Conservation (phyloP, 2,329 filamentous ascomycete species). For the Fusarium graminum region DNA sequence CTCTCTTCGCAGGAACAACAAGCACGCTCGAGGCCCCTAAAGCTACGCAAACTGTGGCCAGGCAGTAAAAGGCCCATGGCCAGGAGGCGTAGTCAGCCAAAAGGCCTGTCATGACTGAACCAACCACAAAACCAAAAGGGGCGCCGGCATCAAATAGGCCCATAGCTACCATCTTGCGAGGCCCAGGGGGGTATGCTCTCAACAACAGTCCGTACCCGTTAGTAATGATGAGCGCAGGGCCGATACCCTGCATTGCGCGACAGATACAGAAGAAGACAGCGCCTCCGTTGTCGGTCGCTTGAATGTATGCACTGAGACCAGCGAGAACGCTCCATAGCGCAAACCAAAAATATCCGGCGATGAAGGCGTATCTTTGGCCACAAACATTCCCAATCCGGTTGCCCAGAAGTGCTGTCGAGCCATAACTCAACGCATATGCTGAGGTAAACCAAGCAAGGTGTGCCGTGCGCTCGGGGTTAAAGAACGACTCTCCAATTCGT, state of each 20-base stretch:
- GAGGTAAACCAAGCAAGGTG: conserved; percentile 46
- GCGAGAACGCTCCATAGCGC: conserved; percentile 46
- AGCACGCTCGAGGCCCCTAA: conserved; percentile 42
- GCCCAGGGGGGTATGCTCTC: conserved; percentile 45
- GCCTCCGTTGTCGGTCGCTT: conserved; percentile 20
- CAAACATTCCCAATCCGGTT: conserved; percentile 45
- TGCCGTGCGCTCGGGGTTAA: conserved; percentile 37
- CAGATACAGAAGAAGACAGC: conserved; percentile 45
- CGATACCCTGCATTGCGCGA: conserved; percentile 46
- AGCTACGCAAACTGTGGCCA: conserved; percentile 40
- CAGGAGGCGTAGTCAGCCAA: conserved; percentile 44
- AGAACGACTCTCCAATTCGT: conserved; percentile 41
- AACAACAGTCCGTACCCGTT: conserved; percentile 45
- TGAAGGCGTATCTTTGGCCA: conserved; percentile 43
- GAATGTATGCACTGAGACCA: conserved; percentile 41
- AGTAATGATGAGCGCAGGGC: conserved; percentile 43
- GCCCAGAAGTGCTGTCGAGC: conserved; percentile 39
- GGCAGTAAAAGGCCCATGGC: conserved; percentile 47
- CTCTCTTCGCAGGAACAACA: conserved; percentile 38
- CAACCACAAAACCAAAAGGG: conserved; percentile 45
- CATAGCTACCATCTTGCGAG: conserved; percentile 44
- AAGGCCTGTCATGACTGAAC: conserved; percentile 45
- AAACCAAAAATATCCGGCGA: conserved; percentile 46
- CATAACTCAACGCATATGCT: conserved; percentile 43
- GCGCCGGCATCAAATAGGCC: conserved; percentile 45